phyloP scores from a whole-genome alignment of 768 basidiomycete genomes.

The Russula olivacea region DNA sequence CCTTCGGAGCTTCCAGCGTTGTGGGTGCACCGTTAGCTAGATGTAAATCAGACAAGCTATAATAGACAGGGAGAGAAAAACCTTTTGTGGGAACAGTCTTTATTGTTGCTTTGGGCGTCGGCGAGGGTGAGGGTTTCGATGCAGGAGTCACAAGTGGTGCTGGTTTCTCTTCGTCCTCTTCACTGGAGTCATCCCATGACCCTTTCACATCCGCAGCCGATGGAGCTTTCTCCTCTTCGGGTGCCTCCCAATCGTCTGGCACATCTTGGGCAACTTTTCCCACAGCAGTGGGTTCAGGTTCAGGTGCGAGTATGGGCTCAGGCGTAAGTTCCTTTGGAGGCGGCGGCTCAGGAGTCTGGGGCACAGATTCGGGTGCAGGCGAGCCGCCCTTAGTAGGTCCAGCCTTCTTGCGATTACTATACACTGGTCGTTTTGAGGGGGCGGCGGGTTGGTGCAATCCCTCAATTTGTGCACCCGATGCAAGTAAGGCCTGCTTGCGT shows the following conservation, averaged over 20 bases:
- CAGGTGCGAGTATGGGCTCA: slow-evolving; percentile 27
- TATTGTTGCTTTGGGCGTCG: not conserved
- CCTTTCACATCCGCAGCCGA: slow-evolving; percentile 24
- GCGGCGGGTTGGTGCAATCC: slow-evolving; percentile 63
- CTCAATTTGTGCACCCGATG: slow-evolving; percentile 85
- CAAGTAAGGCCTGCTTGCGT: slow-evolving; percentile 83
- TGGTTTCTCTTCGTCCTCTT: slow-evolving; percentile 27
- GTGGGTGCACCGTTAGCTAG: slow-evolving; percentile 16
- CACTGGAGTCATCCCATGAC: slow-evolving; percentile 47
- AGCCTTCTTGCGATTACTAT: slow-evolving; percentile 81
- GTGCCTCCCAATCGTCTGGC: slow-evolving; percentile 58
- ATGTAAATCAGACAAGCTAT: not conserved
- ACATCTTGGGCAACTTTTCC: slow-evolving; percentile 33
- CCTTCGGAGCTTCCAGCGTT: slow-evolving; percentile 6
- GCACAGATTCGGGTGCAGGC: slow-evolving; percentile 49
- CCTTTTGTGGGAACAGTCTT: slow-evolving; percentile 14
- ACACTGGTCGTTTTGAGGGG: slow-evolving; percentile 68
- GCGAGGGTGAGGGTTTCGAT: not conserved
- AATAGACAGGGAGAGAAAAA: not conserved
- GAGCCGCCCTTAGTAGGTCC: slow-evolving; percentile 47
- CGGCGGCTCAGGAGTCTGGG: slow-evolving; percentile 29
- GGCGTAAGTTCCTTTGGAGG: slow-evolving; percentile 22
- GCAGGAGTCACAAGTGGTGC: slow-evolving; percentile 12
- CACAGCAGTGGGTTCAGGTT: slow-evolving; percentile 26
- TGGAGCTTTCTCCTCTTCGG: slow-evolving; percentile 43